A percentile compares a stretch with the other conserved stretches of the same genome.
These are phyloP conservation scores for Theobroma grandiflorum DNA, from an alignment of 441 rosid genomes.

Conservation along the genomic window DNA sequence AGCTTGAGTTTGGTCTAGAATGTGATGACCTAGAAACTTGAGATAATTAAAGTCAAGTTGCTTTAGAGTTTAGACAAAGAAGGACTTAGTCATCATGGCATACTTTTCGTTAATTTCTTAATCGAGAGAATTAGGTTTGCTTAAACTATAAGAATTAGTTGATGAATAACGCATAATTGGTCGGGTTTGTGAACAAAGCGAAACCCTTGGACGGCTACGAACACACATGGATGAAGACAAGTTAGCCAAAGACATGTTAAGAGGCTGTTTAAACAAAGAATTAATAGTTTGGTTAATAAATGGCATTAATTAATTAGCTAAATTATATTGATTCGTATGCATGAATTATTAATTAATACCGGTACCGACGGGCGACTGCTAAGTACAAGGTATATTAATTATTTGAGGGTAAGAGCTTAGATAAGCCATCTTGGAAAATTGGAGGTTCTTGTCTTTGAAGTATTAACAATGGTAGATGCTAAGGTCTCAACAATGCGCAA, in stretches of 20 bases:
- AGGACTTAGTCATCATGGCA: background rate
- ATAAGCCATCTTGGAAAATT: conserved; percentile 22
- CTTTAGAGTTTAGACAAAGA: background rate
- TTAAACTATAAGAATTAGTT: background rate
- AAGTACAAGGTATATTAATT: background rate
- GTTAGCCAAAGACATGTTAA: background rate
- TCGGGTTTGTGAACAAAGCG: background rate
- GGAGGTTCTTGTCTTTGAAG: conserved; percentile 19
- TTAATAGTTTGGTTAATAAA: background rate
- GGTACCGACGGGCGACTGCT: background rate
- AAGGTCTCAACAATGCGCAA: background rate
- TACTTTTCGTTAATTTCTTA: background rate
- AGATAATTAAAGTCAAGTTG: background rate
- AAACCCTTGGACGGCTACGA: background rate
- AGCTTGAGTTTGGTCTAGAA: background rate
- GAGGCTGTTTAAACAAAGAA: background rate
- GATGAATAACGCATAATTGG: background rate
- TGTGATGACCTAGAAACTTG: background rate
- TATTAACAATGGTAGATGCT: conserved; percentile 9
- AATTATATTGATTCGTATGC: background rate
- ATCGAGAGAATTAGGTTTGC: background rate
- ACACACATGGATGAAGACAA: background rate
- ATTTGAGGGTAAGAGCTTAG: conserved; percentile 7
- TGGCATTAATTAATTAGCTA: background rate
- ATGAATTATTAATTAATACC: background rate